Conservation (phyloP, 108 stramenopile genomes). For the Fistulifera pelliculosa region DNA sequence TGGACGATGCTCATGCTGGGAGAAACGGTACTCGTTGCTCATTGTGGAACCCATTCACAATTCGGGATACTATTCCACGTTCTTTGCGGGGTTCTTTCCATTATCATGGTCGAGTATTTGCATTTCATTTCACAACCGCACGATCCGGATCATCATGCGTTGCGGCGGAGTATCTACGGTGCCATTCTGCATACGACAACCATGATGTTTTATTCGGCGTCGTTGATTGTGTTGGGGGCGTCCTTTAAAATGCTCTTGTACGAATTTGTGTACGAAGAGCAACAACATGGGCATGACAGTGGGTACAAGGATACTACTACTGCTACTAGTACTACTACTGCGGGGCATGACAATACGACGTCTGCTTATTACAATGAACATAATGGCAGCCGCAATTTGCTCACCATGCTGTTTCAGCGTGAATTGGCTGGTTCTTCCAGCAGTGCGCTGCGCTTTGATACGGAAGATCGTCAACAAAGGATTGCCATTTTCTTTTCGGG, state of each 20-base stretch:
- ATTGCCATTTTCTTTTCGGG: constrained; percentile 33
- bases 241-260: constrained; percentile 40
- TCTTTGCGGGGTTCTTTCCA: constrained; percentile 36
- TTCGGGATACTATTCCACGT: constrained; percentile 25
- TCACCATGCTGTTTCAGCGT: constrained; percentile 1
- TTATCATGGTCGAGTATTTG: constrained; percentile 33
- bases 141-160: constrained; percentile 35
- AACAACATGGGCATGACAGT: no score
- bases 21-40: constrained; percentile 41
- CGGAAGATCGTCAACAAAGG: constrained; percentile 20
- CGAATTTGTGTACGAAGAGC: constrained; percentile 21
- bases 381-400: no score
- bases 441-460: constrained; percentile 9
- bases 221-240: constrained; percentile 32
- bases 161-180: constrained; percentile 21
- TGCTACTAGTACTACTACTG: no score
- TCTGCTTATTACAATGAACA: no score
- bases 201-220: constrained; percentile 26
- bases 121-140: constrained; percentile 48
- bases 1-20: constrained; percentile 72
- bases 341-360: no score
- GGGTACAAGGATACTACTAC: no score
- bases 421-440: constrained; percentile 9
- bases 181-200: constrained; percentile 17
- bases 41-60: constrained; percentile 32